Base-by-base conservation (phyloP, 1,284 basidiomycete species). In the Leccinum pallidistipes region DNA sequence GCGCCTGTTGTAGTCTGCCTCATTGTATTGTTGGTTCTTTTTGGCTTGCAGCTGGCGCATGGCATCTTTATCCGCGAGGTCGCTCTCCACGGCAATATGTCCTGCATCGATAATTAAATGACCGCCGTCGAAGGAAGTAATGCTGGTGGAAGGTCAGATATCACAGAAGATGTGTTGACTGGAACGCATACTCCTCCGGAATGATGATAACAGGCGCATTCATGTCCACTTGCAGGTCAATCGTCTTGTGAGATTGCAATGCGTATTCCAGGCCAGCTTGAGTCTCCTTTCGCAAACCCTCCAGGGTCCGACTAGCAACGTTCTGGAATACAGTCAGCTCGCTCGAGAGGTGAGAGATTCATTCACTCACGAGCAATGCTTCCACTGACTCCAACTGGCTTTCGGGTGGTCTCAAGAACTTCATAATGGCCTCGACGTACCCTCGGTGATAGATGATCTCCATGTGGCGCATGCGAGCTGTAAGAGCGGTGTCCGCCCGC, bases 141-240 rank as follows among this genome's bases (percentile, higher is more conserved):
- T 86, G 69, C 91, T 92, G 8, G 62, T 12, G 57, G 51, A 57
- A 45, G n/a, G 55, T 71, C 49, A 77, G 63, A 16, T 49, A 31
- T 36, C 5, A 56, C 18, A 58, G 50, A 16, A 40, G 47, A 51
- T 11, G 11, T 27, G 34, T n/a, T 5, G 12, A 49, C 14, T 32
- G 45, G 31, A 55, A 57, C 2, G 71, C 85, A 63, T 71, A 93
- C 92, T 94, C 87, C 79, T 99, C 97, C 2, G 97, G 97, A 50
- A 99, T 85, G 67, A 99, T 95, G 74, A 99, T 98, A 72, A 99
- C 90, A 4, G 97, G 97, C 3, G 97, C 95, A 71, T 98, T 94
- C 82, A 99, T 86, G 71, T 99, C 97, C 78, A 99, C 87, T 67
- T 94, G 92, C 34, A 99, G 82, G 73, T 99, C 97, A 54, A 99